Base-by-base conservation (phyloP, 352 stramenopile genomes). In the Plasmopara halstedii region DNA sequence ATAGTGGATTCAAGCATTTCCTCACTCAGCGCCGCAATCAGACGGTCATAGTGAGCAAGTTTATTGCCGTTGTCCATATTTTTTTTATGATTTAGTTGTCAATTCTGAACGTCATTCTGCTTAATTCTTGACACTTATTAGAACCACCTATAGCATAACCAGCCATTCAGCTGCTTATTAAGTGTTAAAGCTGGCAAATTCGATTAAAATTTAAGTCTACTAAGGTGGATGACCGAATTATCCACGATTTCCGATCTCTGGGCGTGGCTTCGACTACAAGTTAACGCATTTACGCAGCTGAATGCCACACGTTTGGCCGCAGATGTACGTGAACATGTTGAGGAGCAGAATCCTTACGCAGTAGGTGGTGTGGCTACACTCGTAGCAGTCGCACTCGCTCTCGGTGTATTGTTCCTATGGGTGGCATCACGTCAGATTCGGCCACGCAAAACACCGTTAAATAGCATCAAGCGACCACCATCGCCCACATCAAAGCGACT, bases 401-500 rank as follows among this genome's bases (percentile, higher is more conserved):
- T 79, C 11, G 62, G 54, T 7, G 62, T 62, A 31, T 60, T 94
- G 18, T 91, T 88, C 55, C 45, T 88, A 18, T 94, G 82, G 82
- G 75, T 94, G 22, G 73, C 78, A 19, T 91, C 79, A 17, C 73
- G 80, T 9, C 80, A 88, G 46, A 77, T 88, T 37, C 74, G 80
- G 1, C 77, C 80, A 13, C 70, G 77, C 1, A 73, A 73, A 43
- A 50, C 50, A 25, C 49, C 62, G n/a, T 43, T 58, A 2, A 58
- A 65, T 33, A 37, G 52, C 10, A 43, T 62, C 14, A 67, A 70
- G 43, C 37, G 59, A 22, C 75, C 77, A 26, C 68, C 75, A 18
- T 88, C 76, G 21, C 76, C 76, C 0, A 85, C 64, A n/a, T 83
- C 73, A 34, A 91, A 88, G 56, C 70, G 79, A 3, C 26, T 75